Conservation (phyloP, 2,329 filamentous ascomycete genomes). For the Colletotrichum cordylinicola region DNA sequence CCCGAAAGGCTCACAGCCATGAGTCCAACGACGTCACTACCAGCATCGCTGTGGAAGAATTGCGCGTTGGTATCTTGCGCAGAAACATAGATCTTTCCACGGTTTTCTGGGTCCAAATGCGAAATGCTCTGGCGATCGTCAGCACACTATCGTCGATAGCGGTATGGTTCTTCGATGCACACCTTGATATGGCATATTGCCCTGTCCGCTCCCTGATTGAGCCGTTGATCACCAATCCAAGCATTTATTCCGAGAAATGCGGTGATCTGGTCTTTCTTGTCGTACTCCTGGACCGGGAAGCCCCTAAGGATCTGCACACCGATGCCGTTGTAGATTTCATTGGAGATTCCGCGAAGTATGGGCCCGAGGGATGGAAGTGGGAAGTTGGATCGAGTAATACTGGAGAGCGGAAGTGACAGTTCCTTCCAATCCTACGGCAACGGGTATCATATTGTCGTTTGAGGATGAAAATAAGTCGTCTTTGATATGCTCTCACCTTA, state of each 20-base stretch:
- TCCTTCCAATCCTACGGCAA: fast-evolving
- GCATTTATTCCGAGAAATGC: background rate
- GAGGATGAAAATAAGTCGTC: background rate
- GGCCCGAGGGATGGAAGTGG: background rate
- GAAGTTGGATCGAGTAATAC: fast-evolving
- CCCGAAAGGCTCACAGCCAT: background rate
- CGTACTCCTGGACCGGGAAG: background rate
- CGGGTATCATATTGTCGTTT: background rate
- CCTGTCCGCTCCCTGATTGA: background rate
- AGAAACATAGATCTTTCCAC: background rate
- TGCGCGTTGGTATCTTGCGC: background rate
- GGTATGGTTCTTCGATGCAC: background rate
- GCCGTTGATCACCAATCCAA: background rate
- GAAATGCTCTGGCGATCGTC: background rate
- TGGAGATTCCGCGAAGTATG: background rate
- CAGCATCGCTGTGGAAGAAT: background rate
- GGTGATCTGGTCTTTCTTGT: background rate
- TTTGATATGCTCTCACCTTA: background rate
- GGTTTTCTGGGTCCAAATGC: background rate
- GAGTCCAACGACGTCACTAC: background rate
- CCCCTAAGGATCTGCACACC: background rate
- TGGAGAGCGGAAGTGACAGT: background rate
- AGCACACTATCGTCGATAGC: background rate
- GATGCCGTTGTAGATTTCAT: background rate
- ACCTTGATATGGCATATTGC: background rate